phyloP scores from a whole-genome alignment of 176 grass and related monocot species.

The Aegilops umbellulata region DNA sequence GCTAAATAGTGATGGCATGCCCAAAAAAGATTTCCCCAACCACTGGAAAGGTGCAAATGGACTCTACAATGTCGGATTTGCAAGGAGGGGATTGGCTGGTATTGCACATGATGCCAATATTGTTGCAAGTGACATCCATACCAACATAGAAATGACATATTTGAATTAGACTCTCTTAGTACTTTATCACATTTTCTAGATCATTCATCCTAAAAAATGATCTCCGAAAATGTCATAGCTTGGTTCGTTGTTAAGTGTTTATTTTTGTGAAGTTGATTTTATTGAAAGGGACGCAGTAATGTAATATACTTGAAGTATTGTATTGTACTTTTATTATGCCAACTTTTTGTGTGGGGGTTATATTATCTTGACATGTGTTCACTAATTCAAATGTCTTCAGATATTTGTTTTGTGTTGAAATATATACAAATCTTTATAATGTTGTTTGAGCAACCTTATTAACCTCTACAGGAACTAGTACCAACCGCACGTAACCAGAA shows the following conservation, averaged over 20 bases:
- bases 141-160: neutral
- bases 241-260: neutral
- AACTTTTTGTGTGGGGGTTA: neutral
- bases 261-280: no score
- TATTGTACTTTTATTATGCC: neutral
- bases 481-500: neutral
- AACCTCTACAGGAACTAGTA: neutral
- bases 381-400: neutral
- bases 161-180: neutral
- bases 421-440: neutral
- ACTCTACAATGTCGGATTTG: conserved; percentile 55
- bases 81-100: conserved; percentile 47
- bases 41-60: conserved; percentile 71
- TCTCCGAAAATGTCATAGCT: neutral
- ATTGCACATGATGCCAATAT: conserved; percentile 44
- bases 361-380: neutral
- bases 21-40: conserved; percentile 42
- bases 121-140: conserved; percentile 55
- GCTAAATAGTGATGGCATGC: conserved; percentile 48
- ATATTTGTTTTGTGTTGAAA: neutral
- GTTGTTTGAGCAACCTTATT: neutral
- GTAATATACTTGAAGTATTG: neutral
- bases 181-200: neutral
- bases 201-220: neutral
- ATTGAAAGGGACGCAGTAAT: neutral